A percentile compares a stretch with the other conserved stretches of the same genome.
Evolutionary conservation across 2,329 filamentous ascomycete genomes (phyloP).

Genomic region (Dissoconium aciculare): DNA sequence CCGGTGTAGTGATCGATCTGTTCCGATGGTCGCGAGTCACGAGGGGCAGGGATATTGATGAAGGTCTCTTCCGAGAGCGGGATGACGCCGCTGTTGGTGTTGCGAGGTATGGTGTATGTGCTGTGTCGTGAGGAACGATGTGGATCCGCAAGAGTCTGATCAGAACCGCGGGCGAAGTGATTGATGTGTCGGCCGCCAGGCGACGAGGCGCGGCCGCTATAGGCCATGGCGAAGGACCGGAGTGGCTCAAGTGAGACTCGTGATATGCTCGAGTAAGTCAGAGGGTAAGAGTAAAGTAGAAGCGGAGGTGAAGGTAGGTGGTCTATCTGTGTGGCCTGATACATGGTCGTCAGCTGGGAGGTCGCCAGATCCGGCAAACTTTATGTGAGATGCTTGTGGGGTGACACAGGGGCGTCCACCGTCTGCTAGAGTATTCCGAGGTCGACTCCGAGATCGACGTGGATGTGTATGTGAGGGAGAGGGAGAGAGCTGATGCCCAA

Average conservation of each 20-base stretch:
- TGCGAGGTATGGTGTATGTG: constrained; percentile 21
- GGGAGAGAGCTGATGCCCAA: too few species aligned
- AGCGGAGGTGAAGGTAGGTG: background rate
- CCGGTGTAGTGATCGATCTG: constrained; percentile 32
- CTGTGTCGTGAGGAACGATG: constrained; percentile 17
- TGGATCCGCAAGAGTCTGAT: constrained; percentile 19
- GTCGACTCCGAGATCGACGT: too few species aligned
- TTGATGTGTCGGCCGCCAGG: constrained; percentile 23
- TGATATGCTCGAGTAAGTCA: background rate
- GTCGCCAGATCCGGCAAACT: too few species aligned
- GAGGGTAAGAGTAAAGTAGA: background rate
- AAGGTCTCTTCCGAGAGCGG: constrained; percentile 25
- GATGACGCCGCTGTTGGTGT: constrained; percentile 23
- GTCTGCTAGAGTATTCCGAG: too few species aligned
- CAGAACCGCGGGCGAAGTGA: constrained; percentile 20
- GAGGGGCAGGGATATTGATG: constrained; percentile 17
- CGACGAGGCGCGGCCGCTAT: constrained; percentile 21
- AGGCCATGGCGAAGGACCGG: constrained; percentile 17
- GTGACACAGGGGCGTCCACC: too few species aligned
- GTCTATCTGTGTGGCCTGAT: background rate
- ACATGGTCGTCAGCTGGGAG: background rate
- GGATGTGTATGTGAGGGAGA: too few species aligned
- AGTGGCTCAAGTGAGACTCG: background rate
- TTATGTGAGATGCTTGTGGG: too few species aligned
- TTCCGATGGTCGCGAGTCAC: constrained; percentile 10